Percentiles rank a stretch among this genome's conserved stretches.
phyloP scores from a whole-genome alignment of 768 basidiomycete species.

The Cystobasidium tubakii region DNA sequence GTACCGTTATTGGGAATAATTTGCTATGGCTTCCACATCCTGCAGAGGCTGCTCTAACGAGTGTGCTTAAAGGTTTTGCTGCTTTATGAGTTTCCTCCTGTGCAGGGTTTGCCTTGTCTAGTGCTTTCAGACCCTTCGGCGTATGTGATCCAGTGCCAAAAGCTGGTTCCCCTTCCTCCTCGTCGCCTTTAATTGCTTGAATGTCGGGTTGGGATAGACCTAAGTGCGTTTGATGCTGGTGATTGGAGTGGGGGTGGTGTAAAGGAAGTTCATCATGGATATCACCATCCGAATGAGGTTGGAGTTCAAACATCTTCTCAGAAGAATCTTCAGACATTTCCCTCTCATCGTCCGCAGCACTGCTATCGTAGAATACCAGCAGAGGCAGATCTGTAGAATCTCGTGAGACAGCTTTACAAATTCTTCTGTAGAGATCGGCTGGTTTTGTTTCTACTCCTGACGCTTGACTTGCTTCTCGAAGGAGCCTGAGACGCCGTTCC shows the following conservation, averaged over 20 bases:
- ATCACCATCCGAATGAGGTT: neutral
- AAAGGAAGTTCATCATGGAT: neutral
- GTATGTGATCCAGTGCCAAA: no score
- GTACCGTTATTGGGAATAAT: neutral
- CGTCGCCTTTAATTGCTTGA: neutral
- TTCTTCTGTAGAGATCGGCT: neutral
- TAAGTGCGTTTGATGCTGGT: neutral
- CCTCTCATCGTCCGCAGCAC: slow-evolving; percentile 3
- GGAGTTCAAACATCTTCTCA: neutral
- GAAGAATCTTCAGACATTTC: slow-evolving; percentile 8
- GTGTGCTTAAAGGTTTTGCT: neutral
- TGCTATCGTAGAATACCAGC: slow-evolving; percentile 23
- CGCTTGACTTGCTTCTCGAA: slow-evolving; percentile 25
- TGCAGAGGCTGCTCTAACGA: neutral
- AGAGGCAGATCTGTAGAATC: slow-evolving; percentile 14
- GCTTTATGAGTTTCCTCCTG: neutral
- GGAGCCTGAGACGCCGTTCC: slow-evolving; percentile 11
- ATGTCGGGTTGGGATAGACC: neutral
- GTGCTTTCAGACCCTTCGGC: no score
- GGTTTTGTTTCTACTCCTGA: neutral
- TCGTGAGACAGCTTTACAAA: slow-evolving; percentile 4
- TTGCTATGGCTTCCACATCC: neutral
- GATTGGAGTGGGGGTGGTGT: neutral
- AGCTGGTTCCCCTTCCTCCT: no score
- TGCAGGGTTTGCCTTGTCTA: neutral